Base-by-base conservation (phyloP, 768 basidiomycete species). In the Lactarius indigo region DNA sequence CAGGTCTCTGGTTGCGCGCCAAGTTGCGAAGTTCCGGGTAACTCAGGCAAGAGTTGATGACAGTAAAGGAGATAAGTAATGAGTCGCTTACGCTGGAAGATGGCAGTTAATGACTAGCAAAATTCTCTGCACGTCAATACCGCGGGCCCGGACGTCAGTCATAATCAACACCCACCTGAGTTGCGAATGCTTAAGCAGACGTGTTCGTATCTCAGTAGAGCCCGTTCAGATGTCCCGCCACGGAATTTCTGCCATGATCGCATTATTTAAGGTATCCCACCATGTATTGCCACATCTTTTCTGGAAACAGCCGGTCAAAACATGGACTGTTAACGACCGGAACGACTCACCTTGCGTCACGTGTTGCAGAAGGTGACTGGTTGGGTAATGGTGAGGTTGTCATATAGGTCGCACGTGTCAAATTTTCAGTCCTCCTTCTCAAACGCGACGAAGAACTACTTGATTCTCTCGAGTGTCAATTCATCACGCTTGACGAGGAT, bases 381-480 rank as follows among this genome's bases (percentile, higher is more conserved):
- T 84, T 98, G 96, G 8, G 96, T 98, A 77, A 99, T 98, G 62
- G 96, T 98, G 71, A 99, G 87, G 33, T 96, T 98, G 78, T 98
- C 96, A 79, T 97, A 98, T 57, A 99, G 80, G 80, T 97, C 96
- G 75, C 92, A 97, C 0, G 96, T 98, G 79, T 98, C 96, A 74
- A 97, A 96, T 76, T 99, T 99, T 96, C 96, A 98, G 75, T 99
- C 96, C 78, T 99, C 96, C 80, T 98, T 97, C 80, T 98, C 96
- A 64, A 99, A 96, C 56, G 96, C 96, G 59, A 99, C 93, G 82
- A 95, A 95, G 80, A 96, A 96, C 76, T 96, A 93, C 73, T 95
- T 95, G 80, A 96, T 95, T 9, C 91, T 91, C 74, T 99, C 96
- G 64, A 98, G 83, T 60, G 96, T 97, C 84, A 98, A 85, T 79